phyloP scores from a whole-genome alignment of 1,139 yeast genomes.

The Pichia sp. region DNA sequence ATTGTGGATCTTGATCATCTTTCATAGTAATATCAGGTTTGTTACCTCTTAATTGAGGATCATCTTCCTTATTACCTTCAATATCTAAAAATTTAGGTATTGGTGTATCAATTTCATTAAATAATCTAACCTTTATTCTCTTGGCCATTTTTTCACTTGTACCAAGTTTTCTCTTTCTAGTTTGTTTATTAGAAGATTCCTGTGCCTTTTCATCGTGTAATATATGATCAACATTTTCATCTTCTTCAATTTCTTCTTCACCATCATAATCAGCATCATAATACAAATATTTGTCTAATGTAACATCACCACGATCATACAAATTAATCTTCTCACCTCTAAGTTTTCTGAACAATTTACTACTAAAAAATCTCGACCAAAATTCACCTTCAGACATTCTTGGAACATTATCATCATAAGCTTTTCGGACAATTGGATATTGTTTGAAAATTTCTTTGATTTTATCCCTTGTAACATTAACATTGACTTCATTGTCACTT shows the following conservation, averaged over 20 bases:
- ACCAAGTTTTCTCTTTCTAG: constrained; percentile 10
- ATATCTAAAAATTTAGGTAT: constrained; percentile 65
- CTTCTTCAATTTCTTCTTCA: constrained; percentile 34
- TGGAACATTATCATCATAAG: constrained; percentile 88
- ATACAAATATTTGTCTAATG: constrained; percentile 76
- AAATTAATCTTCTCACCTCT: constrained; percentile 81
- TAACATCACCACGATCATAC: constrained; percentile 75
- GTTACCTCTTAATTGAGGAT: constrained; percentile 71
- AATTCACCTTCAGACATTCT: constrained; percentile 83
- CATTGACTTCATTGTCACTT: constrained; percentile 85
- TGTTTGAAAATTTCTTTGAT: constrained; percentile 88
- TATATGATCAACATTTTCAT: constrained; percentile 9
- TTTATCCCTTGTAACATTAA: constrained; percentile 84
- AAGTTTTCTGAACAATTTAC: constrained; percentile 76
- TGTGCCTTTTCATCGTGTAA: constrained; percentile 13
- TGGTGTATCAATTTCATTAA: constrained; percentile 31
- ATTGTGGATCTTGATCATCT: constrained; percentile 53
- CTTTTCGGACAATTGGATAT: constrained; percentile 87
- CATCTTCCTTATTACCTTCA: constrained; percentile 75
- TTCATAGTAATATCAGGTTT: constrained; percentile 89
- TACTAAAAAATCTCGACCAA: constrained; percentile 95
- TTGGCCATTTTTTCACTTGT: constrained; percentile 16
- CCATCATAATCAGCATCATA: constrained; percentile 47
- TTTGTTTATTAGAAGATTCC: background rate
- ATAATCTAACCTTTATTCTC: constrained; percentile 26